These are phyloP conservation scores for Pseudopithomyces maydicus DNA, from an alignment of 2,329 filamentous ascomycete species.

Conservation along the genomic window DNA sequence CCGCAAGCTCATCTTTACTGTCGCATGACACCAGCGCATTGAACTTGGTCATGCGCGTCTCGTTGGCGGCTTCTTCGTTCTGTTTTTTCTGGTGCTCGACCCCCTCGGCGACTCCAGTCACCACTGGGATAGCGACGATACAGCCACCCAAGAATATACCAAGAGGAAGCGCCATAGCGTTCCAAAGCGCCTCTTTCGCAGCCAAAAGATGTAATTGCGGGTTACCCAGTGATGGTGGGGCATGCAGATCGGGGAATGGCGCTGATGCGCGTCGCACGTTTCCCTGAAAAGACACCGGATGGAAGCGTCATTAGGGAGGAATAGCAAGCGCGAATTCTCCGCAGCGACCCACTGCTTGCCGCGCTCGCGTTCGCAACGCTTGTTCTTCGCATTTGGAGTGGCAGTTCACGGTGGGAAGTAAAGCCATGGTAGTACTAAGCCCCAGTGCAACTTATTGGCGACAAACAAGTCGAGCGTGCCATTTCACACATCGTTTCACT, in stretches of 20 bases:
- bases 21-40: constrained; percentile 54
- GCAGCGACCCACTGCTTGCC: too few species aligned
- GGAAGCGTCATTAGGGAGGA: not conserved
- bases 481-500: too few species aligned
- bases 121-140: constrained; percentile 54
- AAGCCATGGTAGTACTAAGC: too few species aligned
- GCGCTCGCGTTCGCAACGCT: too few species aligned
- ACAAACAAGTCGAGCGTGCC: too few species aligned
- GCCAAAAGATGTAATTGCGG: not conserved
- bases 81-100: constrained; percentile 56
- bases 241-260: not conserved
- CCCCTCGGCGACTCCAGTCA: constrained; percentile 58
- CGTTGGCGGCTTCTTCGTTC: constrained; percentile 55
- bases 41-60: constrained; percentile 59
- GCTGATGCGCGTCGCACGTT: not conserved
- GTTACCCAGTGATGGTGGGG: not conserved
- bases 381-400: too few species aligned
- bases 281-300: not conserved
- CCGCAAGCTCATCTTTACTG: constrained; percentile 34
- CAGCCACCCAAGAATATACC: constrained; percentile 45
- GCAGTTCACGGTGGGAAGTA: too few species aligned
- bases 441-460: too few species aligned
- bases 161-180: constrained; percentile 14
- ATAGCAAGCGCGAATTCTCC: not conserved
- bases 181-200: not conserved